phyloP scores from a whole-genome alignment of 495 filamentous ascomycete species.

The Neohortaea acidophila region DNA sequence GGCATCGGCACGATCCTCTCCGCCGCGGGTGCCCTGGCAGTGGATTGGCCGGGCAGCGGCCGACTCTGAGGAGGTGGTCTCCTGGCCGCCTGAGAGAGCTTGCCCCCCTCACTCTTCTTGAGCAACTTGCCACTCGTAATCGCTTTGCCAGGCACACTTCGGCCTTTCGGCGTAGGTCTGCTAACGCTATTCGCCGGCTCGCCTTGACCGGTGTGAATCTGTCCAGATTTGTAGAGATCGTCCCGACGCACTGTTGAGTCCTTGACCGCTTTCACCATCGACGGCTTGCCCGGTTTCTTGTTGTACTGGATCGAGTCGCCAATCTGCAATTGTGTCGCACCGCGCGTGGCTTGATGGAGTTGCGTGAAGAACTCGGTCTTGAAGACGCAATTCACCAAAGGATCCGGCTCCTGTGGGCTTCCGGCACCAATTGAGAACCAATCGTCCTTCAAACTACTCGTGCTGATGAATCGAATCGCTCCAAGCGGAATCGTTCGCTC shows the following conservation, averaged over 20 bases:
- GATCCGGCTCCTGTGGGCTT: constrained; percentile 78
- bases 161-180: constrained; percentile 68
- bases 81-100: constrained; percentile 34
- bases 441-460: constrained; percentile 72
- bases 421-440: constrained; percentile 91
- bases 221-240: constrained; percentile 86
- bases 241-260: constrained; percentile 54
- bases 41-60: constrained; percentile 15
- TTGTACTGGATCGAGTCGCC: constrained; percentile 78
- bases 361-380: constrained; percentile 98
- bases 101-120: constrained; percentile 68
- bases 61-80: constrained; percentile 25
- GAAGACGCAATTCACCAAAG: constrained; percentile 77
- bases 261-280: constrained; percentile 73
- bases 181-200: constrained; percentile 74
- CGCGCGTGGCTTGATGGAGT: constrained; percentile 57
- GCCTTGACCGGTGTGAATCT: constrained; percentile 71
- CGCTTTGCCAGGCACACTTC: constrained; percentile 68
- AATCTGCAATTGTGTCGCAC: constrained; percentile 68
- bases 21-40: constrained; percentile 16
- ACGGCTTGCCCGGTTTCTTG: constrained; percentile 93
- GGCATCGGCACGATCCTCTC: constrained; percentile 23
- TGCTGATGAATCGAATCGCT: constrained; percentile 69
- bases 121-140: constrained; percentile 85
- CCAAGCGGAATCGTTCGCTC: constrained; percentile 73